phyloP scores from a whole-genome alignment of 805 yeast species.

The Scheffersomyces spartinae region DNA sequence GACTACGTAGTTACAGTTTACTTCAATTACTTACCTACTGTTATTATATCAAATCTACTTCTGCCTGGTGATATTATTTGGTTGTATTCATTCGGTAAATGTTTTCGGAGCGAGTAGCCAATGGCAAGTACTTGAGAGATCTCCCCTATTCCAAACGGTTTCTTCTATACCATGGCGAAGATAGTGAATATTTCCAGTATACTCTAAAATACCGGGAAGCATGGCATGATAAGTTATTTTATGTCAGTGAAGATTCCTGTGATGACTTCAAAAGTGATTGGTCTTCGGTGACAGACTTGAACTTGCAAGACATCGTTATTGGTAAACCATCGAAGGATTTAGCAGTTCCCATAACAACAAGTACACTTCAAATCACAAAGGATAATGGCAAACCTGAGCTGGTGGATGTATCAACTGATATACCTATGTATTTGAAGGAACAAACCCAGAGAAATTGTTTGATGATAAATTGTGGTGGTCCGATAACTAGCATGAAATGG shows the following conservation, averaged over 20 bases:
- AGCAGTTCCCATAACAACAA: slow-evolving; percentile 12
- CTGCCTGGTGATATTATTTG: too few relatives aligned
- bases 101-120: too few relatives aligned
- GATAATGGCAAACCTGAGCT: slow-evolving; percentile 3
- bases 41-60: too few relatives aligned
- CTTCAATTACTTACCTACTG: too few relatives aligned
- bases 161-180: too few relatives aligned
- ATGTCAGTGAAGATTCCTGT: slow-evolving; percentile 22
- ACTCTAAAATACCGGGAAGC: too few relatives aligned
- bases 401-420: slow-evolving; percentile 8
- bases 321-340: slow-evolving; percentile 9
- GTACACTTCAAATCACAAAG: slow-evolving; percentile 9
- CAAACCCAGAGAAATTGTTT: slow-evolving; percentile 22
- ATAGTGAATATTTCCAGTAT: too few relatives aligned
- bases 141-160: too few relatives aligned
- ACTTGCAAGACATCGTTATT: slow-evolving; percentile 6
- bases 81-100: too few relatives aligned
- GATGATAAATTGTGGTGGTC: slow-evolving; percentile 38
- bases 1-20: too few relatives aligned
- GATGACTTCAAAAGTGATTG: slow-evolving; percentile 5
- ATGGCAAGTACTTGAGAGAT: too few relatives aligned
- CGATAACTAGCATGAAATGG: slow-evolving; percentile 47
- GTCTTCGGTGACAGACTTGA: slow-evolving; percentile 1
- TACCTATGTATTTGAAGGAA: too few relatives aligned
- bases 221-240: slow-evolving; percentile 40